Base-by-base conservation (phyloP, 176 grass and related monocot species). In the Metroxylon sagu region DNA sequence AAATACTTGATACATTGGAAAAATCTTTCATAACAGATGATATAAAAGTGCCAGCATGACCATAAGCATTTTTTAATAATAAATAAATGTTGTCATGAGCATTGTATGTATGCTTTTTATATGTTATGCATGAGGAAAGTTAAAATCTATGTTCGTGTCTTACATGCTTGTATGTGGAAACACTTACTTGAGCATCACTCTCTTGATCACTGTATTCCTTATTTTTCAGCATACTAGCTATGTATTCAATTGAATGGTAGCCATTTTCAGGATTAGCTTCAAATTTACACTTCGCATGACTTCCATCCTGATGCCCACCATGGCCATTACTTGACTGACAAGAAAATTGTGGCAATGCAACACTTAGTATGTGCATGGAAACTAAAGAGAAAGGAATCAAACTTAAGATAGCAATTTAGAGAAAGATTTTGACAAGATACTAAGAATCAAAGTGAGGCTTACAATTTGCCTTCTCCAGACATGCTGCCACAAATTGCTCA, bases 111-210 rank as follows among this genome's bases (percentile, higher is more conserved):
- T 39, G 31, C 21, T 10, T 10, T 23, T 23, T 39, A 10, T 39
- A 39, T 39, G 8, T 39, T 8, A 39, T 10, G 31, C 31, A 12
- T 39, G 31, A 39, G 10, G 6, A 39, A 68, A 55, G 26, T 54
- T 31, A 31, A 55, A 55, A 19, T 7, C 4, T 4, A 56, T 62
- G 18, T 48, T 35, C 8, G 10, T 10, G 31, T 39, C 10, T 12
- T 39, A 10, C 31, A 39, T 39, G 31, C 7, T 12, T 48, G 14
- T 14, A 23, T 18, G n/a, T 18, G 28, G 26, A 53, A 66, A 64
- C 82, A 81, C 94, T 89, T 85, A 98, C 94, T 81, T 92, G 88
- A 74, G 94, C 94, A 76, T 98, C 94, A 73, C 88, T 98, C 67
- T 80, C 80, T 77, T 93, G 88, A 48, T 93, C 94, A 49, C 88